Base-by-base conservation (phyloP, 352 stramenopile genomes). In the Plasmopara viticola region DNA sequence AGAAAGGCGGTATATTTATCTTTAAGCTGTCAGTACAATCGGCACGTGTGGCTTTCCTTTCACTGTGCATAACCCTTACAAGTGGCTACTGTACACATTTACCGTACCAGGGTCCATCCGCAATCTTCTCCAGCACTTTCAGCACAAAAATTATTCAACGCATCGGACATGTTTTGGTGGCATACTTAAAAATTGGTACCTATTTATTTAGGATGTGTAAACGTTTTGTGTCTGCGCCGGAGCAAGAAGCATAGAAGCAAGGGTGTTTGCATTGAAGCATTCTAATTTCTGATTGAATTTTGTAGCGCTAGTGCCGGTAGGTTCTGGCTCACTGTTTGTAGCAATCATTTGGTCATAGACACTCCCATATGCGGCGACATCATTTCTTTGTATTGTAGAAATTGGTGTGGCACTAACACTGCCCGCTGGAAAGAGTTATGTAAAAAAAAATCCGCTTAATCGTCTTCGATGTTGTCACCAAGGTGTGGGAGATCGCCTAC, bases 1-100 rank as follows among this genome's bases (percentile, higher is more conserved):
- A 91, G 46, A 81, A 75, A 9, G 76, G 78, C 9, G 78, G 87
- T 30, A 85, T 91, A 49, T 57, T 87, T 30, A 66, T 88, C 66
- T 76, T 2, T 46, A 88, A 25, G 5, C 77, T 17, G 63, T 59
- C 2, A 70, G 55, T 33, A 74, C 77, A 17, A 1, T 82, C 18
- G 66, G 77, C 9, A 71, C 62, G 6, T 63, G 34, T 15, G 61
- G 63, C 6, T 88, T 72, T 49, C 54, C 66, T 2, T 50, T 67
- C 12, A 74, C 54, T 5, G 68, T 74, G 0, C 86, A 77, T 39
- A 77, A 83, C 28, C 81, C 74, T 0, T 38, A 70, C 38, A 84
- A 85, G 43, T 78, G 69, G 68, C 33, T 89, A 40, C 62, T 88
- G 18, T 89, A 80, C 41, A 56, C 74, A 0, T 44, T 81, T 9